These are phyloP conservation scores for Fraxinus americana DNA, from an alignment of 257 asterid species.

Conservation along the genomic window DNA sequence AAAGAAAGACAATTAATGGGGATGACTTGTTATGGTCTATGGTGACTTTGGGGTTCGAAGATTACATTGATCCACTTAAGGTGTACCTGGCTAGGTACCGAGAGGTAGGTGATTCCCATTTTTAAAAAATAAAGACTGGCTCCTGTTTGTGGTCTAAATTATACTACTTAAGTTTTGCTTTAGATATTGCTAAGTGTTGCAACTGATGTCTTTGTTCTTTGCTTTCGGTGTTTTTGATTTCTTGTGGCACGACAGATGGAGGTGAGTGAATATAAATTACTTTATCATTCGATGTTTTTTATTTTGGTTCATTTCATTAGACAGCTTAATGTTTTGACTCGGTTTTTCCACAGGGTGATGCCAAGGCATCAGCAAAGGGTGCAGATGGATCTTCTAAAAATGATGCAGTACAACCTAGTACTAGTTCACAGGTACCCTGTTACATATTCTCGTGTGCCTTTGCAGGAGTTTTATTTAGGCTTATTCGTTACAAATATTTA, in stretches of 20 bases:
- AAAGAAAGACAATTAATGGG: slow-evolving; percentile 76
- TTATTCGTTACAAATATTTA: neutral
- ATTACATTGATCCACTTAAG: slow-evolving; percentile 79
- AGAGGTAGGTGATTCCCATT: slow-evolving; percentile 47
- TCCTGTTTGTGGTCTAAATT: neutral
- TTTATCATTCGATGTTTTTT: neutral
- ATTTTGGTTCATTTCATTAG: slow-evolving; percentile 10
- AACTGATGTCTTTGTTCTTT: slow-evolving; percentile 25
- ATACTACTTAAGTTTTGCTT: slow-evolving; percentile 2
- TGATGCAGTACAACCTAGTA: slow-evolving; percentile 51
- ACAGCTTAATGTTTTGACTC: neutral
- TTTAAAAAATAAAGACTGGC: neutral
- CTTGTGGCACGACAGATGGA: slow-evolving; percentile 54
- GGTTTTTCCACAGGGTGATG: slow-evolving; percentile 57
- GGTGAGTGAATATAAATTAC: slow-evolving; percentile 41
- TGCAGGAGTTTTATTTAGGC: neutral
- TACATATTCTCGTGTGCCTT: neutral
- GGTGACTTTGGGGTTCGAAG: slow-evolving; percentile 81
- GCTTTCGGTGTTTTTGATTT: slow-evolving; percentile 16
- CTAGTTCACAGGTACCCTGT: slow-evolving; percentile 50
- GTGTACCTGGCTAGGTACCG: slow-evolving; percentile 61
- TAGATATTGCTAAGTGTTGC: slow-evolving; percentile 12
- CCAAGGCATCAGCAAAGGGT: slow-evolving; percentile 67
- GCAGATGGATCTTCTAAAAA: slow-evolving; percentile 60
- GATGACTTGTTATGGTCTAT: slow-evolving; percentile 82